phyloP scores from a whole-genome alignment of 176 grass and related monocot species.

The Eremochloa ophiuroides region DNA sequence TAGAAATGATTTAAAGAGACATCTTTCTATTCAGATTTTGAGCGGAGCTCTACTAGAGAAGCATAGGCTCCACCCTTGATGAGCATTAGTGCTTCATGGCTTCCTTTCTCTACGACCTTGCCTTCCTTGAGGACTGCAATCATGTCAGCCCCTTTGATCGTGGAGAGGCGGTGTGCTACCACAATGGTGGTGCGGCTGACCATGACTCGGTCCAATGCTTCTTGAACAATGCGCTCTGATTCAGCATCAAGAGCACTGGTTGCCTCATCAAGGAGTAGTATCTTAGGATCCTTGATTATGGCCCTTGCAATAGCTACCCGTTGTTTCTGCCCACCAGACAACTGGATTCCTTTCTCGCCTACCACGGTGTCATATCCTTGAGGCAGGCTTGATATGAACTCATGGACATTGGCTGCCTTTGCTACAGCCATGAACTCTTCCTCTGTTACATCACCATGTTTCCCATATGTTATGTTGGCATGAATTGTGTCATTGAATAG shows the following conservation, averaged over 20 bases:
- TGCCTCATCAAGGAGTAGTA: conserved; percentile 62
- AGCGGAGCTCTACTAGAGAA: conserved; percentile 43
- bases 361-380: conserved; percentile 51
- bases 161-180: conserved; percentile 59
- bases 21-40: conserved; percentile 21
- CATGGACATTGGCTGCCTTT: conserved; percentile 53
- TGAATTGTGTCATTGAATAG: conserved; percentile 68
- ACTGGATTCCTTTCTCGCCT: conserved; percentile 50
- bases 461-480: conserved; percentile 52
- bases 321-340: conserved; percentile 69
- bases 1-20: background rate
- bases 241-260: conserved; percentile 56
- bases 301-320: conserved; percentile 56
- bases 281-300: conserved; percentile 55
- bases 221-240: conserved; percentile 52
- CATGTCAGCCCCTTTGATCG: conserved; percentile 59
- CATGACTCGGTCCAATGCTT: conserved; percentile 50
- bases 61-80: conserved; percentile 47
- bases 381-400: conserved; percentile 55
- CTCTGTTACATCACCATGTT: conserved; percentile 36
- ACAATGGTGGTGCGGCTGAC: conserved; percentile 48
- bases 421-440: conserved; percentile 47
- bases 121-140: conserved; percentile 62
- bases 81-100: conserved; percentile 43
- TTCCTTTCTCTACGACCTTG: conserved; percentile 47